Evolutionary conservation across 2,329 filamentous ascomycete species (phyloP).

Genomic region (Cercospora sp.): DNA sequence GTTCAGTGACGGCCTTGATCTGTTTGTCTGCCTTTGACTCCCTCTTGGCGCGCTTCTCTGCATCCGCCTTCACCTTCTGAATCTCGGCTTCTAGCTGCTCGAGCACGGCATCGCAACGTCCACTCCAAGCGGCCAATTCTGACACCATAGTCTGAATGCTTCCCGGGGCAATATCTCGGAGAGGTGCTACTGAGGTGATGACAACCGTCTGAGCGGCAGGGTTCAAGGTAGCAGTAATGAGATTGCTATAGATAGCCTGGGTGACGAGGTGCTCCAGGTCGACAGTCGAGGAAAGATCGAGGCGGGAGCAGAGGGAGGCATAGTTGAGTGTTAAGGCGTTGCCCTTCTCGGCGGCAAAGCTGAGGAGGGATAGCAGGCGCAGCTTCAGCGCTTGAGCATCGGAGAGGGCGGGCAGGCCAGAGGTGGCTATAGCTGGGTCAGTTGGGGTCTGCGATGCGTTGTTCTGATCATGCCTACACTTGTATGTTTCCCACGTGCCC

Average conservation of each 20-base stretch:
- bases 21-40: conserved; percentile 46
- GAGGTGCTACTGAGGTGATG: conserved; percentile 76
- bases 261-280: conserved; percentile 86
- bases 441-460: conserved; percentile 11
- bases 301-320: conserved; percentile 61
- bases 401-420: conserved; percentile 67
- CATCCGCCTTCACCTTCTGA: conserved; percentile 58
- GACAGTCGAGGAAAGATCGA: conserved; percentile 66
- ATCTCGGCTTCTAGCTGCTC: conserved; percentile 75
- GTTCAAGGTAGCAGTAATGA: conserved; percentile 81
- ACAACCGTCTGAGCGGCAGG: conserved; percentile 72
- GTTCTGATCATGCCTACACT: conserved; percentile 47
- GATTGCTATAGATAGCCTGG: conserved; percentile 79
- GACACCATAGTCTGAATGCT: conserved; percentile 68
- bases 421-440: conserved; percentile 44
- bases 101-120: conserved; percentile 74
- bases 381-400: conserved; percentile 78
- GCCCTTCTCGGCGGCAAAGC: conserved; percentile 64
- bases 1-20: conserved; percentile 38
- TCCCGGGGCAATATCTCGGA: conserved; percentile 79
- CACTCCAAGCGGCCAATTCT: conserved; percentile 72
- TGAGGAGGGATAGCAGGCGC: conserved; percentile 83
- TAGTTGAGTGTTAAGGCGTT: conserved; percentile 66
- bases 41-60: conserved; percentile 45
- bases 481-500: conserved; percentile 82